phyloP scores from a whole-genome alignment of 2,329 filamentous ascomycete species.

The Fusarium decemcellulare region DNA sequence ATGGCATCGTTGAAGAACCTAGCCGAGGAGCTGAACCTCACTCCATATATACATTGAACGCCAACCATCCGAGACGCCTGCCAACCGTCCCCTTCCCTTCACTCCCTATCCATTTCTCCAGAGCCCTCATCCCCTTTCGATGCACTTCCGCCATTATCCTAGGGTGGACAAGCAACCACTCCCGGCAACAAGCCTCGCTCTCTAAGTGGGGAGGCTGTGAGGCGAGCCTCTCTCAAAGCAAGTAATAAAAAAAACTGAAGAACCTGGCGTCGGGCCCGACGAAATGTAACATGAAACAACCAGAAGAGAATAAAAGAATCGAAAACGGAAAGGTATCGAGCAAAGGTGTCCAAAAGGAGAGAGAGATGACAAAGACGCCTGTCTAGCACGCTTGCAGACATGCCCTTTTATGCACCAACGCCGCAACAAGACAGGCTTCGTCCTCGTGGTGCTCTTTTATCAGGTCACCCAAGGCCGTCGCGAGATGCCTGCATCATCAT shows the following conservation, averaged over 20 bases:
- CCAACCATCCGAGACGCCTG: conserved; percentile 40
- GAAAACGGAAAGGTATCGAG: conserved; percentile 15
- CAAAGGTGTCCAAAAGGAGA: conserved; percentile 33
- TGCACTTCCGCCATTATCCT: conserved; percentile 37
- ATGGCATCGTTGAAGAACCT: conserved; percentile 41
- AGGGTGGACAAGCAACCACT: conserved; percentile 30
- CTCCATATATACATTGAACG: conserved; percentile 45
- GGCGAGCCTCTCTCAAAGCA: conserved; percentile 2
- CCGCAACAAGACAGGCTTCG: conserved; percentile 27
- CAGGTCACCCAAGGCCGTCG: conserved; percentile 44
- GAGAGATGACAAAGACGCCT: conserved; percentile 30
- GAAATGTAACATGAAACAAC: conserved; percentile 34
- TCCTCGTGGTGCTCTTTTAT: conserved; percentile 31
- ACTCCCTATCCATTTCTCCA: conserved; percentile 32
- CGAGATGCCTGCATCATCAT: conserved; percentile 50
- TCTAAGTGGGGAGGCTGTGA: conserved; percentile 8
- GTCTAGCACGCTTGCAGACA: conserved; percentile 20
- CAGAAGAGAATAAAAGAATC: conserved; percentile 22
- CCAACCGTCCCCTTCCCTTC: conserved; percentile 28
- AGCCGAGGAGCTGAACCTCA: conserved; percentile 38
- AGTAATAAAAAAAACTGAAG: conserved; percentile 30
- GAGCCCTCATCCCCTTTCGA: conserved; percentile 31
- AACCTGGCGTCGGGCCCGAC: conserved; percentile 40
- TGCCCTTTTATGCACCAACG: conserved; percentile 34
- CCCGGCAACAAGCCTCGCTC: conserved; percentile 24